A percentile compares a stretch with the other conserved stretches of the same genome.
Conservation (phyloP, 2,329 filamentous ascomycete genomes). For the Nothomitra cinnamomea region DNA sequence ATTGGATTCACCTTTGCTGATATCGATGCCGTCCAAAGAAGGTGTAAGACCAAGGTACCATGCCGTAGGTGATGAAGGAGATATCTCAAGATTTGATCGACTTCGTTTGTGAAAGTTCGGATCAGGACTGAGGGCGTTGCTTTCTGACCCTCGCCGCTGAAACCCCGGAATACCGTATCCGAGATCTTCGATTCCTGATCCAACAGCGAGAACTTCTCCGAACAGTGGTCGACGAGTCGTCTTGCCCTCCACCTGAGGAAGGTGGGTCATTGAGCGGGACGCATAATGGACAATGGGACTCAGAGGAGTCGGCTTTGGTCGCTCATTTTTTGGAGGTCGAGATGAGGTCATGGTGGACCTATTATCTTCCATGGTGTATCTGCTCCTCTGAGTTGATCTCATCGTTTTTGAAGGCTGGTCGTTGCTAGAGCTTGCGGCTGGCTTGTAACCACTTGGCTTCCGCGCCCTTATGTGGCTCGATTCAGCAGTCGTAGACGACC, state of each 20-base stretch:
- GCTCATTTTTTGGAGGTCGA: constrained; percentile 1
- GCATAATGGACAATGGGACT: constrained; percentile 1
- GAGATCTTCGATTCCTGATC: constrained; percentile 39
- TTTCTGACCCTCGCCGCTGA: constrained; percentile 23
- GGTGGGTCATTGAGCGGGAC: constrained; percentile 6
- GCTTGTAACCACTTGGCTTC: background rate
- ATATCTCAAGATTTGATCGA: constrained; percentile 37
- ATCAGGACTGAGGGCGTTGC: constrained; percentile 39
- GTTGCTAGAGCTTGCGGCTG: background rate
- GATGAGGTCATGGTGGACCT: background rate
- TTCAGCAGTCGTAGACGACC: background rate
- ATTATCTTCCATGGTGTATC: background rate
- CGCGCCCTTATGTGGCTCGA: background rate
- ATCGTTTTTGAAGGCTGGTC: background rate
- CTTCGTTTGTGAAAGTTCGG: constrained; percentile 31
- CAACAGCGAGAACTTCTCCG: constrained; percentile 48
- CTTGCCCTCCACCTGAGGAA: constrained; percentile 9
- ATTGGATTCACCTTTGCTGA: background rate
- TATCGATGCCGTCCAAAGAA: constrained; percentile 23
- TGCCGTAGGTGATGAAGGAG: constrained; percentile 47
- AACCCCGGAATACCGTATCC: constrained; percentile 4
- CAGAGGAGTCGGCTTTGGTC: background rate
- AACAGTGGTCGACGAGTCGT: constrained; percentile 44
- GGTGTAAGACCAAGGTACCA: constrained; percentile 39
- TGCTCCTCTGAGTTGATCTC: background rate